A percentile compares a stretch with the other conserved stretches of the same genome.
phyloP scores from a whole-genome alignment of 441 rosid species.

The Pelargonium cotyledonis region DNA sequence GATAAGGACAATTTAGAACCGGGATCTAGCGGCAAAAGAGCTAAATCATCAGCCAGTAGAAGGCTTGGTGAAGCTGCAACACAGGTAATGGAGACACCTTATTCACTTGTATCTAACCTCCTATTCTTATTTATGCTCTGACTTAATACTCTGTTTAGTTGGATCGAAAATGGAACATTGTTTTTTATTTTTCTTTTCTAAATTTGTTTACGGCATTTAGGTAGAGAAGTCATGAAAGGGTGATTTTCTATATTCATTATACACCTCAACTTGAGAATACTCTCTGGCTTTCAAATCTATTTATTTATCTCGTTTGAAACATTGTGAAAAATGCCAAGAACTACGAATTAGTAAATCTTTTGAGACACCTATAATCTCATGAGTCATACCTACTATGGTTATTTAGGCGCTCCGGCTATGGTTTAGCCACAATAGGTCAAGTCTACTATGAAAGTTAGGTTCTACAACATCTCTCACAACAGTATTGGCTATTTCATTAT shows the following conservation, averaged over 20 bases:
- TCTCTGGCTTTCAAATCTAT: background rate
- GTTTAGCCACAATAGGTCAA: background rate
- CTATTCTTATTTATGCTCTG: too few relatives aligned
- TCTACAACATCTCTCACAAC: background rate
- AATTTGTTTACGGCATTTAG: background rate
- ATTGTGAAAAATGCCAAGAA: background rate
- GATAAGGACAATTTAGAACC: constrained; percentile 25
- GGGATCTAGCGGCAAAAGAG: constrained; percentile 30
- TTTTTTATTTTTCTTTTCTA: background rate
- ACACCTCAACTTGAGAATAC: background rate
- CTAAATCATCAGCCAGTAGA: constrained; percentile 35
- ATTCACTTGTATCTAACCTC: background rate
- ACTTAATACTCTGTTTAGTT: too few relatives aligned
- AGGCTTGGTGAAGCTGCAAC: constrained; percentile 50
- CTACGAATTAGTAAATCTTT: background rate
- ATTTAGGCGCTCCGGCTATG: background rate
- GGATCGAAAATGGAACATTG: too few relatives aligned
- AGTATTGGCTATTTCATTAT: constrained; percentile 15
- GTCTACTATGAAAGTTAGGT: background rate
- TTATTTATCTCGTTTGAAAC: background rate
- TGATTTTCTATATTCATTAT: background rate
- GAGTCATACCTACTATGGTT: background rate
- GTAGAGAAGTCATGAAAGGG: background rate
- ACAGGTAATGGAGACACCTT: constrained; percentile 42
- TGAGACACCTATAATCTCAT: background rate